phyloP scores from a whole-genome alignment of 176 grass and related monocot genomes.

The Avena atlantica region DNA sequence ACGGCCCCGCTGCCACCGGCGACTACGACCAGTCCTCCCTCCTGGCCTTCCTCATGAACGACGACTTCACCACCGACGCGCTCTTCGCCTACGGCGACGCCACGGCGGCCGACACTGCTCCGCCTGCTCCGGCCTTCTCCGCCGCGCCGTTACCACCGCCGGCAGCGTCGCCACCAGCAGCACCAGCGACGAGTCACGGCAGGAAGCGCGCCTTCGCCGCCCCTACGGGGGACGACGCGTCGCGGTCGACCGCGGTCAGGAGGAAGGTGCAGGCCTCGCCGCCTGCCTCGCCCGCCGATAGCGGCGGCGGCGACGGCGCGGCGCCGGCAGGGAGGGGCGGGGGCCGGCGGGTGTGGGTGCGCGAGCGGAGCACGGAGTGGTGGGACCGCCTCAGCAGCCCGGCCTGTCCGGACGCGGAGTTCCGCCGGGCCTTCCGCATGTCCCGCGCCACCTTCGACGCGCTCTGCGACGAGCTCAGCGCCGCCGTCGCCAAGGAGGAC shows the following conservation, averaged over 20 bases:
- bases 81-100: neutral
- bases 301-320: neutral
- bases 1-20: neutral
- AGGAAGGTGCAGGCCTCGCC: neutral
- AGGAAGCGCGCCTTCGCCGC: conserved; percentile 38
- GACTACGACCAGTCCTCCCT: conserved; percentile 5
- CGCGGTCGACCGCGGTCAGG: neutral
- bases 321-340: neutral
- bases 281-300: conserved; percentile 18
- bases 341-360: conserved; percentile 66
- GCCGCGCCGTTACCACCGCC: neutral
- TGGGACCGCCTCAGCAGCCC: conserved; percentile 64
- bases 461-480: conserved; percentile 62
- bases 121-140: neutral
- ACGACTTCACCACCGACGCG: neutral
- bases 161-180: no score
- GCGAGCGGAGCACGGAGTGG: conserved; percentile 65
- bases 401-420: conserved; percentile 65
- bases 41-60: conserved; percentile 33
- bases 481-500: conserved; percentile 72
- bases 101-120: neutral
- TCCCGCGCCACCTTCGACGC: conserved; percentile 61
- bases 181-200: neutral
- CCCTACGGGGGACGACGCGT: neutral
- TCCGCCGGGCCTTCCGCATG: conserved; percentile 83